Conservation (phyloP, 1,284 basidiomycete genomes). For the Porogramme epimiltina region DNA sequence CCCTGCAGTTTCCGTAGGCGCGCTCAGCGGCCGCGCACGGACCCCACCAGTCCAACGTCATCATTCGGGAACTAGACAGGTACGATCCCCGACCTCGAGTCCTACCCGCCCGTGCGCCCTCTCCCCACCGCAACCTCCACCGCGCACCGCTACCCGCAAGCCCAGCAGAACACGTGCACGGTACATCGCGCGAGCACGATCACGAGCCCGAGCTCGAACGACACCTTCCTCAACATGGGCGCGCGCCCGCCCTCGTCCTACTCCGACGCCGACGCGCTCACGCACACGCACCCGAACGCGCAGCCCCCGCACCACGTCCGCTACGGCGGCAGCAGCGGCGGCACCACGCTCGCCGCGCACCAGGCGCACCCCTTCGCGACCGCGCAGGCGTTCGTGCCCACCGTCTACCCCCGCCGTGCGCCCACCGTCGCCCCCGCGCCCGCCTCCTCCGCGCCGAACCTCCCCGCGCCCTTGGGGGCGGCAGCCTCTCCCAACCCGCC, state of each 20-base stretch:
- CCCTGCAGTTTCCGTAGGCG: background rate
- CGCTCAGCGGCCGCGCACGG: background rate
- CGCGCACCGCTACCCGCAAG: background rate
- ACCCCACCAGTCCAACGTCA: slow-evolving; percentile 15
- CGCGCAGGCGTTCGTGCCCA: slow-evolving; percentile 8
- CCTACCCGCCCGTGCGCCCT: background rate
- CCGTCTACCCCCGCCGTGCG: background rate
- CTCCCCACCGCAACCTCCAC: background rate
- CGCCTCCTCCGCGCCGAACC: background rate
- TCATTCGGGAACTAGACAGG: slow-evolving; percentile 20
- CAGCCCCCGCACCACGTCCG: background rate
- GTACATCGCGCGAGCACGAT: background rate
- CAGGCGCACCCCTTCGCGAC: slow-evolving; percentile 19
- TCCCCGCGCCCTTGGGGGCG: background rate
- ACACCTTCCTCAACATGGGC: slow-evolving; percentile 14
- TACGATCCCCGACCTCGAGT: slow-evolving; percentile 15
- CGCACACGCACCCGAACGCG: background rate
- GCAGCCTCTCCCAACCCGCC: slow-evolving; percentile 7
- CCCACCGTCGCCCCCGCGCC: background rate
- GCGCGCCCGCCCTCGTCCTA: background rate
- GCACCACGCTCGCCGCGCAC: slow-evolving; percentile 8
- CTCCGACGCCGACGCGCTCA: background rate
- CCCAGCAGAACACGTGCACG: too few relatives aligned
- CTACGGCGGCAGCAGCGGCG: too few relatives aligned
- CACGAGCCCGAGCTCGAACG: background rate